Evolutionary conservation across 768 basidiomycete genomes (phyloP), one percentile per base, ranked within the genome.

Genomic region (Lactarius hengduanensis): DNA sequence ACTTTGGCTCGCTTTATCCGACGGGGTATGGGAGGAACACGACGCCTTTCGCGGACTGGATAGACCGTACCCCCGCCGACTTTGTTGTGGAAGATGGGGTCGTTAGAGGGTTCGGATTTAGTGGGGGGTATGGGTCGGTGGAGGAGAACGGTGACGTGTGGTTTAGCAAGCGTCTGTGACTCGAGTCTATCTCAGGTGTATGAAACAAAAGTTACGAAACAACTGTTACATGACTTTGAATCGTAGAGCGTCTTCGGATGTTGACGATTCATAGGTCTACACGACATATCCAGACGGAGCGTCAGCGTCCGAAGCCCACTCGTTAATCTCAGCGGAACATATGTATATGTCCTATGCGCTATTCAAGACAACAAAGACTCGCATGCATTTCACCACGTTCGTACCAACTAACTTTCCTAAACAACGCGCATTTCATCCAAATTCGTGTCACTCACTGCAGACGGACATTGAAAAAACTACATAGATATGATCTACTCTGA

Each of bases 1-100:
- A 50, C 18, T 18, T 13, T 22, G 62, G 59, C n/a, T 47, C 53
- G 9, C n/a, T 69, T 28, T 69, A 67, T 32, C 68, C 68, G 16
- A 30, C 40, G 11, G 68, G 68, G 13, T 69, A 61, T 9, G 68
- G 68, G 9, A 59, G 22, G 18, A 66, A 69, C 20, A 7, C 64
- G 2, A 69, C 38, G 38, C 38, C 38, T 40, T 40, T 40, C 5
- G 38, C 38, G 38, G 3, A 16, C 15, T 40, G 38, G 38, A 1
- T 16, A 1, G 15, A 15, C 38, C 15, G 13, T 15, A 15, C 2
- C 15, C 38, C 38, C 15, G 38, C 38, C 15, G 38, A 40, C 38
- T 40, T 40, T 40, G 15, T 40, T 40, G 38, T 40, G 38, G 15
- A 40, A 15, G 38, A 16, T 15, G 38, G 38, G 11, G 15, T 40